Evolutionary conservation across 108 stramenopile genomes (phyloP), one percentile per base, ranked within the genome.

Genomic region (Pseudonitzschia pungens): DNA sequence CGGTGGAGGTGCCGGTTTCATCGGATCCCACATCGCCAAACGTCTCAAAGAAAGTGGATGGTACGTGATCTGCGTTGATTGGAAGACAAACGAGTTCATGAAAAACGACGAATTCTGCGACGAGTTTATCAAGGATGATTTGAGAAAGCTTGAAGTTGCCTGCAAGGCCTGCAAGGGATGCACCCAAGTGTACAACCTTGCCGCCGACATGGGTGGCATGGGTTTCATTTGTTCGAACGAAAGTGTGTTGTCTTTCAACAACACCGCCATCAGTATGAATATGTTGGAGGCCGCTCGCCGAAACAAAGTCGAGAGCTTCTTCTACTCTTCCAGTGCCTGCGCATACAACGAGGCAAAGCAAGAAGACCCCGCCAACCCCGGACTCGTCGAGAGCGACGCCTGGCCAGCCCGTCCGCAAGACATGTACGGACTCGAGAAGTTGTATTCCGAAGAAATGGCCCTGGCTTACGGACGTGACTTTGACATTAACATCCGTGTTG

Each of bases 331-430:
- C 33, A 91, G 91, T 29, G 98, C 98, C 18, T 99, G 98, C 71
- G 98, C 98, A 28, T 99, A 99, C 96, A 99, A 99, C 86, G 98
- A 99, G 74, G 92, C 92, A 78, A 92, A 96, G 88, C 98, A 99
- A 79, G 95, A 96, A 74, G 98, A 99, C 86, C 95, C 97, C 28
- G 83, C 77, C 45, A 98, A 99, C 75, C 95, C 97, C 10, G 98
- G 97, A 2, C 80, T 99, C 44, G 86, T 96, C 77, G 98, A 99
- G 72, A 52, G 75, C 18, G 97, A 97, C 83, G 98, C 98, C 52
- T 99, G 98, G 98, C 98, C 98, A n/a, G 98, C 98, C 32, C 92
- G 96, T 79, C 98, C 98, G n/a, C 98, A 99, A 83, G 98, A 99
- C 79, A 97, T 97, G 84, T 99, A 99, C 81, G 98, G 98, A 64